Percentiles rank a stretch among this genome's conserved stretches.
Conservation (phyloP, 805 yeast genomes). For the Nakazawaea sp. region DNA sequence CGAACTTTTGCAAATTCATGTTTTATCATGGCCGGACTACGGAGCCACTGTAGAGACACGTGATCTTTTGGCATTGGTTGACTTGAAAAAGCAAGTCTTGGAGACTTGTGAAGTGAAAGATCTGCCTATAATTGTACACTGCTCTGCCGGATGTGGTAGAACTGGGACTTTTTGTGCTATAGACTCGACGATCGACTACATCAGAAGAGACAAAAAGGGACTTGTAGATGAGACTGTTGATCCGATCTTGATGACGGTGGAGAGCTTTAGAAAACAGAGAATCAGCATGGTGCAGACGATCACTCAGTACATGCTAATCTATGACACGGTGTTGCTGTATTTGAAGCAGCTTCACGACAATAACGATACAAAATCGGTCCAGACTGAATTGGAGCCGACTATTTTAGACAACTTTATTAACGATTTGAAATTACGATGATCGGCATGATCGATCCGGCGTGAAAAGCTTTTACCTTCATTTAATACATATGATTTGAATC, state of each 20-base stretch:
- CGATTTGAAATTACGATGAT: no score
- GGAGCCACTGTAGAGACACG: conserved; percentile 51
- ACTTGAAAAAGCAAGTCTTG: conserved; percentile 25
- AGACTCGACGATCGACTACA: conserved; percentile 48
- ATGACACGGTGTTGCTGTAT: conserved; percentile 30
- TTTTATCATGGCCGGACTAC: conserved; percentile 80
- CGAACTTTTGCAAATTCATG: conserved; percentile 66
- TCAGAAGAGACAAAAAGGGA: conserved; percentile 6
- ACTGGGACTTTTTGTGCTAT: conserved; percentile 84
- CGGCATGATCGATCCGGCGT: no score
- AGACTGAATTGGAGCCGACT: not conserved
- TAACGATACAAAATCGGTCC: not conserved
- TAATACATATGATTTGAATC: no score
- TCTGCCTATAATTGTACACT: conserved; percentile 70
- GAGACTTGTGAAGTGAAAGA: conserved; percentile 9
- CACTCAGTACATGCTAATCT: conserved; percentile 45
- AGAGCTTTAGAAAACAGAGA: conserved; percentile 42
- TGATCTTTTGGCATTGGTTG: conserved; percentile 50
- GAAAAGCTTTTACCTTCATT: no score
- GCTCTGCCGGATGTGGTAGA: conserved; percentile 97
- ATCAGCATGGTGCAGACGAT: conserved; percentile 55
- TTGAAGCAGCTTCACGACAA: conserved; percentile 14
- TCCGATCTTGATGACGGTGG: conserved; percentile 39
- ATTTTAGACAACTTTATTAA: conserved; percentile 4
- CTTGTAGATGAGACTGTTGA: conserved; percentile 21